These are phyloP conservation scores for Spatholobus suberectus DNA, from an alignment of 306 rosid genomes.

Conservation along the genomic window DNA sequence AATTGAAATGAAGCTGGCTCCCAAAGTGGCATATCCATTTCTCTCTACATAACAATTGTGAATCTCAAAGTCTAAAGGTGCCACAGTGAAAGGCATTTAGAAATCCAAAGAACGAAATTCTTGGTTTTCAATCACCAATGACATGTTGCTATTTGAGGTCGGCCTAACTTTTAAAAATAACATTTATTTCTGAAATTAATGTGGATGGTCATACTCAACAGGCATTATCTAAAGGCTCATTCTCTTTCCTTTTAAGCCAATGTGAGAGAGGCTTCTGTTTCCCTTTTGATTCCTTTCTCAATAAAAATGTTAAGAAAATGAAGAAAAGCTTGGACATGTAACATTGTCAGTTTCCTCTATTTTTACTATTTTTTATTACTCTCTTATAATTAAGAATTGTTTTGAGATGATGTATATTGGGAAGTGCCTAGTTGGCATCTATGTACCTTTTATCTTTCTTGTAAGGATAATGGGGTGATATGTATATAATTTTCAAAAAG, in stretches of 20 bases:
- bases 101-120: constrained; percentile 43
- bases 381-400: background rate
- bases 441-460: constrained; percentile 30
- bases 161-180: constrained; percentile 41
- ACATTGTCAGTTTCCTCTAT: constrained; percentile 17
- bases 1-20: constrained; percentile 51
- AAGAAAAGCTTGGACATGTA: background rate
- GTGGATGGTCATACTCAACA: constrained; percentile 24
- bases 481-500: constrained; percentile 43
- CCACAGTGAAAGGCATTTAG: constrained; percentile 38
- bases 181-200: constrained; percentile 26
- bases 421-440: constrained; percentile 40
- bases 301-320: background rate
- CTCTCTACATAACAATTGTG: constrained; percentile 41
- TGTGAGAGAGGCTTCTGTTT: constrained; percentile 24
- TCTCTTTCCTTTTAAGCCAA: constrained; percentile 39
- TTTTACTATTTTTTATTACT: background rate
- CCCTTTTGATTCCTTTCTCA: constrained; percentile 19
- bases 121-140: constrained; percentile 42
- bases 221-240: constrained; percentile 21
- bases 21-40: constrained; percentile 50
- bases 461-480: constrained; percentile 51
- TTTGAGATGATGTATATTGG: constrained; percentile 37
- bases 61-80: constrained; percentile 56
- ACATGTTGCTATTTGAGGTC: constrained; percentile 46